Conservation (phyloP, 306 rosid genomes). For the Potentilla sterilis region DNA sequence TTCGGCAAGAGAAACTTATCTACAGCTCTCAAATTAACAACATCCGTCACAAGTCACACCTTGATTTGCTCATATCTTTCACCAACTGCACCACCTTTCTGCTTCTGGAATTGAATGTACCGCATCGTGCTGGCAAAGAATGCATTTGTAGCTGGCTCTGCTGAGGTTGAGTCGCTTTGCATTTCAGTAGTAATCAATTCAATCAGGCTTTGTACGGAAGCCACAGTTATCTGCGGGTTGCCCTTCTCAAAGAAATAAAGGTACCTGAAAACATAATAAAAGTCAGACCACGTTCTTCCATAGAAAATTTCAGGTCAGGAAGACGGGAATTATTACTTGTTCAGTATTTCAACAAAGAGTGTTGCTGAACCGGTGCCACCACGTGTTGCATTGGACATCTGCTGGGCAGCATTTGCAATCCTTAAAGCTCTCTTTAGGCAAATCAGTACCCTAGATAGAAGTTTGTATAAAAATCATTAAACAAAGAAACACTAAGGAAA, state of each 20-base stretch:
- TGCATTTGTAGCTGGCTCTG: constrained; percentile 78
- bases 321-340: constrained; percentile 61
- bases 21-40: constrained; percentile 4
- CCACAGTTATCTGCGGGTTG: constrained; percentile 74
- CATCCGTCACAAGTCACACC: constrained; percentile 31
- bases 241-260: constrained; percentile 96
- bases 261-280: constrained; percentile 51
- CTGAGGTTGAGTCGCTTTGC: constrained; percentile 63
- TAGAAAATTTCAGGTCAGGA: constrained; percentile 6
- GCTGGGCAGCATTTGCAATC: constrained; percentile 94
- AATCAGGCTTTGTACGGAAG: constrained; percentile 74
- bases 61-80: constrained; percentile 84
- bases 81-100: constrained; percentile 84
- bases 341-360: constrained; percentile 87
- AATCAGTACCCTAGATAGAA: constrained; percentile 61
- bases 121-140: constrained; percentile 85
- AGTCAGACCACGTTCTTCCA: neutral
- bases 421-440: constrained; percentile 91
- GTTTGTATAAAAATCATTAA: constrained; percentile 11
- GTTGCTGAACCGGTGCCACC: constrained; percentile 80
- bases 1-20: neutral
- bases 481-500: neutral
- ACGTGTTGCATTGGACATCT: constrained; percentile 78
- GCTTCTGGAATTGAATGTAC: constrained; percentile 84
- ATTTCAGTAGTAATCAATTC: constrained; percentile 82